These are phyloP conservation scores for Hypsizygus marmoreus DNA, from an alignment of 768 basidiomycete genomes.

Conservation along the genomic window DNA sequence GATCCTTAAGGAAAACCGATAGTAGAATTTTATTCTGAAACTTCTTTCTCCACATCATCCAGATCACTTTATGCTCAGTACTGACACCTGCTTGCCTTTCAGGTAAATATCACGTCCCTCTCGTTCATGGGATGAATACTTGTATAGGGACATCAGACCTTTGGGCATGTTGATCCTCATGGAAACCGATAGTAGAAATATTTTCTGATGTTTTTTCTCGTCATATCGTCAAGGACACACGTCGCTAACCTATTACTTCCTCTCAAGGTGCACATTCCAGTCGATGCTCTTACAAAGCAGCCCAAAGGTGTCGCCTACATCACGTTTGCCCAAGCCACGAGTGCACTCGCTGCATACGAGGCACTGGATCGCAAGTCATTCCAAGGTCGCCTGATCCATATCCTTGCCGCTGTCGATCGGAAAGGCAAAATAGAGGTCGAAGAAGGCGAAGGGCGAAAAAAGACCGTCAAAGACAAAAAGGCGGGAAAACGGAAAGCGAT, in stretches of 20 bases:
- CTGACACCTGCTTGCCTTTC: conserved; percentile 4
- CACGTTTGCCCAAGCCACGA: conserved; percentile 40
- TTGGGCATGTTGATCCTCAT: conserved; percentile 37
- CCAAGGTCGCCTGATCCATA: conserved; percentile 89
- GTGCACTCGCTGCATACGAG: conserved; percentile 69
- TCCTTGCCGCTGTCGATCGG: conserved; percentile 81
- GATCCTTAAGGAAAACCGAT: conserved; percentile 62
- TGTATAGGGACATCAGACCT: conserved; percentile 40
- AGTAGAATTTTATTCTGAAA: conserved; percentile 53
- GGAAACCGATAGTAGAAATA: conserved; percentile 36
- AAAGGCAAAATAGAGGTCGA: conserved; percentile 46
- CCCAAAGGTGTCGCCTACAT: conserved; percentile 56
- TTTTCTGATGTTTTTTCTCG: conserved; percentile 29
- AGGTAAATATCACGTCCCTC: conserved; percentile 30
- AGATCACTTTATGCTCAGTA: conserved; percentile 3
- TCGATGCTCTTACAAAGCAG: conserved; percentile 45
- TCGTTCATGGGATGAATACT: conserved; percentile 30
- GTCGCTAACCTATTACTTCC: conserved; percentile 5
- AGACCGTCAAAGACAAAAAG: conserved; percentile 61
- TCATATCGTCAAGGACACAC: not conserved
- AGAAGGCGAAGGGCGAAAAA: conserved; percentile 46
- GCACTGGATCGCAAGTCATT: conserved; percentile 82
- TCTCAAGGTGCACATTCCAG: conserved; percentile 49
- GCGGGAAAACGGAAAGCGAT: conserved; percentile 62
- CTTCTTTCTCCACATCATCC: conserved; percentile 28